Evolutionary conservation across 306 rosid genomes (phyloP).

Genomic region (Acacia acuminata): DNA sequence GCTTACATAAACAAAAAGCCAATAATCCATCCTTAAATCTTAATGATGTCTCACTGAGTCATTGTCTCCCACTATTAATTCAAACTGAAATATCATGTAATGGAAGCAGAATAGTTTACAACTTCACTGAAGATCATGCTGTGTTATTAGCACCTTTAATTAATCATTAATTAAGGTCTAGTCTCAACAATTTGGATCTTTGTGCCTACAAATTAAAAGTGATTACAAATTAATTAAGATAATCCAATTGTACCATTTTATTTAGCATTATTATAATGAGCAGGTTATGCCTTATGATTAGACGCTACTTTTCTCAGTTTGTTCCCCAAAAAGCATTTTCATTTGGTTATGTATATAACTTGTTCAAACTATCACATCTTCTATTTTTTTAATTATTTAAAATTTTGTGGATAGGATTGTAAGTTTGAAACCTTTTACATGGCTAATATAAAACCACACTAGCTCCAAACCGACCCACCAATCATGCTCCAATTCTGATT

Average conservation of each 20-base stretch:
- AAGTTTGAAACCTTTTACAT: no score
- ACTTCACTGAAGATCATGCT: background rate
- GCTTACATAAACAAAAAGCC: background rate
- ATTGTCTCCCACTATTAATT: slow-evolving; percentile 18
- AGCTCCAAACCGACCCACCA: no score
- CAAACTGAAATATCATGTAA: background rate
- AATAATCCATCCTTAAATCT: background rate
- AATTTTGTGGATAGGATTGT: no score
- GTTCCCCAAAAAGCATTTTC: background rate
- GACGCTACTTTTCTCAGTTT: background rate
- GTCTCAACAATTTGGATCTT: background rate
- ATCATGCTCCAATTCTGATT: no score
- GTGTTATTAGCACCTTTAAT: background rate
- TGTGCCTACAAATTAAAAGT: background rate
- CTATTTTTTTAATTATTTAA: no score
- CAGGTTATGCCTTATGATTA: background rate
- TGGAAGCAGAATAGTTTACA: background rate
- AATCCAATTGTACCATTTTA: background rate
- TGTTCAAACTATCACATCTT: background rate
- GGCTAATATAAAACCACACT: no score
- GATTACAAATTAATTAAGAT: background rate
- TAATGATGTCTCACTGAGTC: background rate
- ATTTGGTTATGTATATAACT: background rate
- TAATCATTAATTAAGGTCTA: background rate
- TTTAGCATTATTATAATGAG: background rate